phyloP scores from a whole-genome alignment of 805 yeast genomes.

The Candida orba region DNA sequence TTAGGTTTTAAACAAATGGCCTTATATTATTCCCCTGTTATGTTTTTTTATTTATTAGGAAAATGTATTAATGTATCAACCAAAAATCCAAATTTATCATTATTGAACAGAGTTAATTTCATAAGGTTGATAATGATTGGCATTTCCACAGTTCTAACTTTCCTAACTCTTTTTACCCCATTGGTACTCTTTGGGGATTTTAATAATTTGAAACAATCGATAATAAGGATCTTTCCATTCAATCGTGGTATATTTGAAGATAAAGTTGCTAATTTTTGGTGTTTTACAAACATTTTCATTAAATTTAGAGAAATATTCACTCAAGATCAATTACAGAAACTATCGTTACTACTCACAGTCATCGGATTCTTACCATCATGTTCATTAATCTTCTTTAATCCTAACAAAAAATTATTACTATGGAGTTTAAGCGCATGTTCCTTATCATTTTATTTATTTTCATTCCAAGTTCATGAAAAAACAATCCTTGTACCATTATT shows the following conservation, averaged over 20 bases:
- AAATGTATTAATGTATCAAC: constrained; percentile 24
- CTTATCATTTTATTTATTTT: constrained; percentile 81
- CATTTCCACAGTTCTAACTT: constrained; percentile 50
- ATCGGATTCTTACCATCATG: constrained; percentile 51
- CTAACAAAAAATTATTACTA: constrained; percentile 43
- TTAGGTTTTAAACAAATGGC: constrained; percentile 94
- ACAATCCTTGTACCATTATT: constrained; percentile 80
- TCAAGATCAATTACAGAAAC: constrained; percentile 47
- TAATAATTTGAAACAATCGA: constrained; percentile 35
- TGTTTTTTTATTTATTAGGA: constrained; percentile 75
- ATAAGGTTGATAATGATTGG: constrained; percentile 56
- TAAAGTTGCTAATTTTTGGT: constrained; percentile 97
- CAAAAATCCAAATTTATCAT: constrained; percentile 7
- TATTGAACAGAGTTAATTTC: constrained; percentile 40
- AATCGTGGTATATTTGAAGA: constrained; percentile 93
- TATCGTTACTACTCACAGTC: constrained; percentile 50
- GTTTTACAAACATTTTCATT: constrained; percentile 74
- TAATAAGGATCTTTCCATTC: constrained; percentile 86
- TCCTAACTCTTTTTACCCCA: constrained; percentile 50
- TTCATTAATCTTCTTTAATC: constrained; percentile 40
- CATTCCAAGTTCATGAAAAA: constrained; percentile 96
- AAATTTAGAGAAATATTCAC: constrained; percentile 58
- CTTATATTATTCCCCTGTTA: constrained; percentile 82
- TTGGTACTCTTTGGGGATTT: constrained; percentile 41
- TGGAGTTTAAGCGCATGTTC: constrained; percentile 82